These are phyloP conservation scores for Kitagawia praeruptora DNA, from an alignment of 129 eudicot genomes.

Conservation along the genomic window DNA sequence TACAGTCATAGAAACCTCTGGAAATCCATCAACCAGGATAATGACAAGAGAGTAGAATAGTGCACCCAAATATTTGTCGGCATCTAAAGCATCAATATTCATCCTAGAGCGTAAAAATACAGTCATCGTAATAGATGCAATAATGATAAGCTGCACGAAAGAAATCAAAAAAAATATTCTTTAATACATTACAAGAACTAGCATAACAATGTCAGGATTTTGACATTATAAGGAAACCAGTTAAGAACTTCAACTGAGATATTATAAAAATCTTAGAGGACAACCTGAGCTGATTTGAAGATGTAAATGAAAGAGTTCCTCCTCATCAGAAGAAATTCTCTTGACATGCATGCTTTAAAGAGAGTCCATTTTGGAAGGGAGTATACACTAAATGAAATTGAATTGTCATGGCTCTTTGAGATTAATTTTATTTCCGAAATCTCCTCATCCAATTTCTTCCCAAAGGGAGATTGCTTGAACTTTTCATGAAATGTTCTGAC, in stretches of 20 bases:
- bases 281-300: conserved; percentile 57
- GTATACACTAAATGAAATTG: conserved; percentile 29
- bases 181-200: conserved; percentile 18
- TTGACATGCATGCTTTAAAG: conserved; percentile 56
- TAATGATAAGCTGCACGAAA: conserved; percentile 27
- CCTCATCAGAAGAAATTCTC: conserved; percentile 57
- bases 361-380: conserved; percentile 65
- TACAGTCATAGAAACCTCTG: conserved; percentile 39
- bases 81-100: conserved; percentile 28
- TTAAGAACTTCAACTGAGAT: conserved; percentile 15
- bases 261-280: not conserved
- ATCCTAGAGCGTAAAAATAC: conserved; percentile 32
- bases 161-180: conserved; percentile 1
- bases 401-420: conserved; percentile 31
- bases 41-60: conserved; percentile 32
- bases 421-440: conserved; percentile 28
- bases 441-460: conserved; percentile 29
- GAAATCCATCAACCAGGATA: conserved; percentile 40
- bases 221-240: not conserved
- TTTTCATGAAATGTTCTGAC: conserved; percentile 26
- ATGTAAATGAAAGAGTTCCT: conserved; percentile 51
- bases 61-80: conserved; percentile 44
- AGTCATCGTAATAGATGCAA: conserved; percentile 36
- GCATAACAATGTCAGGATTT: conserved; percentile 24
- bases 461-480: conserved; percentile 30